Evolutionary conservation across 1,139 yeast species (phyloP).

Genomic region (Debaryomyces robertsiae): DNA sequence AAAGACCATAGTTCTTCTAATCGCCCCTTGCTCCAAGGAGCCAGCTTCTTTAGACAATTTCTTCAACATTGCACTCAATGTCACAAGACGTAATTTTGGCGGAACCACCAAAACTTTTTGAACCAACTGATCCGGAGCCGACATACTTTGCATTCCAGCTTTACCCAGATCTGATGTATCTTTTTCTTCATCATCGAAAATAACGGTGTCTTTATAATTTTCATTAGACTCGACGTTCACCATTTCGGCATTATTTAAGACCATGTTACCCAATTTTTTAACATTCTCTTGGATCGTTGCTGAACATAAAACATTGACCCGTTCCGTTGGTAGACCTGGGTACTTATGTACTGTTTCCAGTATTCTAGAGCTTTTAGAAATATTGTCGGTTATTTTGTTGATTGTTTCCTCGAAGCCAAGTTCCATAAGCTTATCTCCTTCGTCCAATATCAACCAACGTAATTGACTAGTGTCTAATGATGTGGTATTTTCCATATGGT

Average conservation of each 20-base stretch:
- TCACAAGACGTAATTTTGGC: slow-evolving; percentile 84
- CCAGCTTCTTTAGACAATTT: slow-evolving; percentile 40
- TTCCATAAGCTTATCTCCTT: slow-evolving; percentile 94
- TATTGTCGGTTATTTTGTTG: slow-evolving; percentile 65
- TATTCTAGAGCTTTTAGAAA: slow-evolving; percentile 50
- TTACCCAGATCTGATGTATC: slow-evolving; percentile 29
- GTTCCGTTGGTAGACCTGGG: slow-evolving; percentile 63
- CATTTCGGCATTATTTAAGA: slow-evolving; percentile 72
- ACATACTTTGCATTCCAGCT: slow-evolving; percentile 3
- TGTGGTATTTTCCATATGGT: slow-evolving; percentile 84
- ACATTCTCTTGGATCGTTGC: slow-evolving; percentile 90
- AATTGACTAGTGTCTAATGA: slow-evolving; percentile 71
- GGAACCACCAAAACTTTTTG: slow-evolving; percentile 85
- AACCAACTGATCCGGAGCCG: slow-evolving; percentile 87
- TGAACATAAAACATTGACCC: slow-evolving; percentile 85
- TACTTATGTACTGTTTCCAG: slow-evolving; percentile 40
- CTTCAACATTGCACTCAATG: slow-evolving; percentile 68
- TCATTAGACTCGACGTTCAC: slow-evolving; percentile 41
- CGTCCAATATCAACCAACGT: slow-evolving; percentile 86
- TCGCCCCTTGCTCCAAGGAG: slow-evolving; percentile 9
- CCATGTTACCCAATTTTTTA: slow-evolving; percentile 74
- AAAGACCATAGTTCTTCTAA: slow-evolving; percentile 72
- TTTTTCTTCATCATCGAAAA: slow-evolving; percentile 41
- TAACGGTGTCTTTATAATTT: slow-evolving; percentile 34
- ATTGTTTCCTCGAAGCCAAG: slow-evolving; percentile 95